phyloP scores from a whole-genome alignment of 805 yeast species.

The Torulaspora gathmanii region DNA sequence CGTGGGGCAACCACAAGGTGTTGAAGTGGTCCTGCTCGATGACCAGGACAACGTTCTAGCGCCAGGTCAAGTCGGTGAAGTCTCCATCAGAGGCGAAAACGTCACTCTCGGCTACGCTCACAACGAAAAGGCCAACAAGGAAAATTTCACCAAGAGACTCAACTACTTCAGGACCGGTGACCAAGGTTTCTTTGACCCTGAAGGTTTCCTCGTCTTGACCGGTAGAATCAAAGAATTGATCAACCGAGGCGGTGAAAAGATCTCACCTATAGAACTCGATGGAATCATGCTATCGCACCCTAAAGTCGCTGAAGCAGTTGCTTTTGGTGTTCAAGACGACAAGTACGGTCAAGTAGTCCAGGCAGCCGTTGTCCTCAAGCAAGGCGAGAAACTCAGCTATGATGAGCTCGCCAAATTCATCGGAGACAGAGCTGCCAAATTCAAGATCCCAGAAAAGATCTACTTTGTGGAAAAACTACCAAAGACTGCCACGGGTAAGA shows the following conservation, averaged over 20 bases:
- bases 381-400: constrained; percentile 37
- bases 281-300: constrained; percentile 56
- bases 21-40: constrained; percentile 54
- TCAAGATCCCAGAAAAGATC: constrained; percentile 57
- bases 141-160: constrained; percentile 50
- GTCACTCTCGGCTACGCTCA: constrained; percentile 70
- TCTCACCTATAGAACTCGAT: constrained; percentile 68
- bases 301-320: constrained; percentile 63
- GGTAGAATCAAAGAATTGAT: constrained; percentile 72
- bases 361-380: constrained; percentile 59
- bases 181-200: constrained; percentile 58
- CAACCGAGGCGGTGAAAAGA: constrained; percentile 75
- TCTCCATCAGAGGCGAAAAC: constrained; percentile 60
- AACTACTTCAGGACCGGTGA: constrained; percentile 77
- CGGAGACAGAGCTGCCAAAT: constrained; percentile 45
- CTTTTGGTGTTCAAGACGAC: constrained; percentile 62
- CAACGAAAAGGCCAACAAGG: constrained; percentile 65
- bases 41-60: constrained; percentile 44
- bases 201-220: constrained; percentile 56
- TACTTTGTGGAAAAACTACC: constrained; percentile 60
- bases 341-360: constrained; percentile 69
- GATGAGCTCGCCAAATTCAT: constrained; percentile 47
- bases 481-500: constrained; percentile 74
- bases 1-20: constrained; percentile 70
- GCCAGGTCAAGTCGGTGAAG: constrained; percentile 61